A percentile compares a stretch with the other conserved stretches of the same genome.
These are phyloP conservation scores for Exophiala sp. DNA, from an alignment of 2,329 filamentous ascomycete genomes.

Conservation along the genomic window DNA sequence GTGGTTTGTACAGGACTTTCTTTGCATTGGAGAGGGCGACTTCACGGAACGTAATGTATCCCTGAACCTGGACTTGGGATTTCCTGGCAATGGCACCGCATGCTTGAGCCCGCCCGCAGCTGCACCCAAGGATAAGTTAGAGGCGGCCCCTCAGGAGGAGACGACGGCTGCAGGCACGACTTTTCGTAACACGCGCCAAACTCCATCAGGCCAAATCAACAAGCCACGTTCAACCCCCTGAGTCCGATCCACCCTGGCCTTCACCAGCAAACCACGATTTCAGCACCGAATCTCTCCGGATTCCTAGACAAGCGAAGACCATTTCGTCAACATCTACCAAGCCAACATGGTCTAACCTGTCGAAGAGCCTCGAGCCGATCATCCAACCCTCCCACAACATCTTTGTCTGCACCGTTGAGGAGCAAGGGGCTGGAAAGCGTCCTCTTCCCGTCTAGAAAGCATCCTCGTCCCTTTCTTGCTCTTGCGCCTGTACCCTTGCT, in stretches of 20 bases:
- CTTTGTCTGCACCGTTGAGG: too few species aligned
- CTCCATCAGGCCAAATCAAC: background rate
- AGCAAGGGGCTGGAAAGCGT: too few species aligned
- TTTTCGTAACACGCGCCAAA: constrained; percentile 4
- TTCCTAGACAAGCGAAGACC: too few species aligned
- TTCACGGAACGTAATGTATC: background rate
- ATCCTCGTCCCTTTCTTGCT: constrained; percentile 6
- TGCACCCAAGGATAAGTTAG: too few species aligned
- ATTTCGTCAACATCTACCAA: constrained; percentile 3
- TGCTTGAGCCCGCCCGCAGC: too few species aligned
- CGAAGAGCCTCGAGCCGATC: too few species aligned
- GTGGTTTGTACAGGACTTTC: background rate
- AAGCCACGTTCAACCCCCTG: background rate
- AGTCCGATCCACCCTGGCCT: background rate
- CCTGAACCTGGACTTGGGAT: background rate
- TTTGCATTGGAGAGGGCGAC: background rate
- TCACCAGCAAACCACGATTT: background rate
- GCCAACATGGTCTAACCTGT: background rate
- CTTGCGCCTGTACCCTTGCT: constrained; percentile 6
- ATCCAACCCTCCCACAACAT: too few species aligned
- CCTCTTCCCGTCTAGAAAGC: background rate
- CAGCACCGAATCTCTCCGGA: too few species aligned
- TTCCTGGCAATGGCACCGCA: background rate
- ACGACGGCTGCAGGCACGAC: constrained; percentile 1
- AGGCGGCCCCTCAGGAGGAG: background rate